These are phyloP conservation scores for Phytophthora sansomeana DNA, from an alignment of 352 stramenopile genomes.

Conservation along the genomic window DNA sequence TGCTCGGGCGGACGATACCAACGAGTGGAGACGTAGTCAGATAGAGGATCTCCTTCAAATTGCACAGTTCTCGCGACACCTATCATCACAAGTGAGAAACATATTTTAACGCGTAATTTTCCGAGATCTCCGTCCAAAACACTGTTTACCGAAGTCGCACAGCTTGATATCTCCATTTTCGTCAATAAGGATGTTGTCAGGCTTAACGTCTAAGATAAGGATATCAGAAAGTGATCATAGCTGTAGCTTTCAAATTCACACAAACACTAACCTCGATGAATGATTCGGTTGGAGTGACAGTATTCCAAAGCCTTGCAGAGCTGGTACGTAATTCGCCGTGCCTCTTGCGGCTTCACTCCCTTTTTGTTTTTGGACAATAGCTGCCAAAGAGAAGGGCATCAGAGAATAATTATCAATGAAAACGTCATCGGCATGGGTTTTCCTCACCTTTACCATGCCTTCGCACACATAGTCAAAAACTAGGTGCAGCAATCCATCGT, in stretches of 20 bases:
- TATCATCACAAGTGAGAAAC: slow-evolving; percentile 20
- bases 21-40: slow-evolving; percentile 82
- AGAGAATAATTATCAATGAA: not conserved
- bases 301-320: slow-evolving; percentile 80
- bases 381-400: slow-evolving; percentile 26
- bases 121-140: not conserved
- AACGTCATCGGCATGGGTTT: not conserved
- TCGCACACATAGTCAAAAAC: slow-evolving; percentile 84
- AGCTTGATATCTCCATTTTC: slow-evolving; percentile 74
- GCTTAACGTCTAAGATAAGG: slow-evolving; percentile 71
- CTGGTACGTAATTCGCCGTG: slow-evolving; percentile 68
- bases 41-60: slow-evolving; percentile 80
- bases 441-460: slow-evolving; percentile 71
- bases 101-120: slow-evolving; percentile 3
- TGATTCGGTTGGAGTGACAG: slow-evolving; percentile 82
- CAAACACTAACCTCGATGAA: slow-evolving; percentile 69
- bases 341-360: slow-evolving; percentile 61
- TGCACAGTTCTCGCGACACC: slow-evolving; percentile 77
- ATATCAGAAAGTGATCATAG: not conserved
- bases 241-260: not conserved
- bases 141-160: slow-evolving; percentile 72
- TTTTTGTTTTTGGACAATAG: slow-evolving; percentile 65
- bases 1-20: slow-evolving; percentile 88
- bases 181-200: slow-evolving; percentile 86
- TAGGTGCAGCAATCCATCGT: slow-evolving; percentile 77